Evolutionary conservation across 371 early-diverging fungal species (phyloP), one percentile per base, ranked within the genome.

Genomic region (Mycotypha africana): DNA sequence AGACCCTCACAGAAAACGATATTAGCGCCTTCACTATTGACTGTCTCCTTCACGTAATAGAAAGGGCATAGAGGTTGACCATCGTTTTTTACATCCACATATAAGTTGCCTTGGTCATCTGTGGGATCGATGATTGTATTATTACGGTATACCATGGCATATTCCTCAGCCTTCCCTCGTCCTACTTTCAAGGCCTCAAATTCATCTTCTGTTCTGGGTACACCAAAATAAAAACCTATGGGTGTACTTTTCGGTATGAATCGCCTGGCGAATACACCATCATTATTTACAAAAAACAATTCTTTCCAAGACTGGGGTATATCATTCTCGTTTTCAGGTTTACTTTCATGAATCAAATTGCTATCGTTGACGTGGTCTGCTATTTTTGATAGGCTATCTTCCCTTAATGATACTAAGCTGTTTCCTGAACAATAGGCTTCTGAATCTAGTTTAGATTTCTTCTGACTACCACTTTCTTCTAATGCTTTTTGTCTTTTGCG

Each of bases 181-280:
- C n/a, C n/a, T n/a, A n/a, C n/a, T n/a, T n/a, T n/a, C 28, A 81
- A 55, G 4, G 80, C 75, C 46, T 91, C 92, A 64, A 88, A 92
- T 47, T 91, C 92, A 51, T 88, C 85, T 47, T 90, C 90, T 3
- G 87, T 85, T 88, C 87, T 88, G 5, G 93, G 92, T 2, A 91
- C 89, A 11, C 93, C 93, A 66, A 92, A 92, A 56, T 92, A 92
- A 49, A 89, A 92, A 2, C 93, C 93, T 2, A 92, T 58, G 0
- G 86, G 82, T 6, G 78, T 82, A n/a, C 78, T 69, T 7, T 62
- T 63, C 6, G 91, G 92, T 6, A 92, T 49, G 24, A 70, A 64
- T 11, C 84, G 74, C 42, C 56, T 68, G 0, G 91, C 91, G 59
- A 85, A 88, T 2, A 88, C 45, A 2, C 91, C 88, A 19, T 4